Conservation (phyloP, 1,284 basidiomycete species). For the Sporisorium exsertum region DNA sequence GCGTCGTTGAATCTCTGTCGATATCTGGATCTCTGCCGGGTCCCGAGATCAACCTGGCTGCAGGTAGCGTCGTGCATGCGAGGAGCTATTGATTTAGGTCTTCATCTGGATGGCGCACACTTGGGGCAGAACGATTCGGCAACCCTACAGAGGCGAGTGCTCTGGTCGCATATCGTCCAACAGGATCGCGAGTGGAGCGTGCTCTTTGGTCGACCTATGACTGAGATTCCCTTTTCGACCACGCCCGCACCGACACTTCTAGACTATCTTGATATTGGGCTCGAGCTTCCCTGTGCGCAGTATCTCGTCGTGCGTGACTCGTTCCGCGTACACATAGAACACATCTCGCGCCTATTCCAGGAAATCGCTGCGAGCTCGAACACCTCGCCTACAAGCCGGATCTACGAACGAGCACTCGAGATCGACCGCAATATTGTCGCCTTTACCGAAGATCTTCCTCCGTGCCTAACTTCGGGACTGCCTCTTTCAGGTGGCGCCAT, state of each 20-base stretch:
- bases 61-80: constrained; percentile 49
- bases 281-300: constrained; percentile 41
- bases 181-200: constrained; percentile 49
- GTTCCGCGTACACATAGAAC: constrained; percentile 38
- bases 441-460: constrained; percentile 25
- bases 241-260: constrained; percentile 31
- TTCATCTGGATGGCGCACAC: constrained; percentile 37
- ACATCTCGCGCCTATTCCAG: constrained; percentile 40
- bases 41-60: constrained; percentile 41
- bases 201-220: constrained; percentile 45
- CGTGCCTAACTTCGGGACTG: constrained; percentile 22
- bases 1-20: constrained; percentile 43
- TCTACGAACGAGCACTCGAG: constrained; percentile 43
- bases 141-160: constrained; percentile 33
- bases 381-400: constrained; percentile 23
- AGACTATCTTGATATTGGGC: constrained; percentile 32
- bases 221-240: constrained; percentile 40
- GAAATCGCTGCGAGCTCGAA: constrained; percentile 43
- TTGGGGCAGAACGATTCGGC: constrained; percentile 38
- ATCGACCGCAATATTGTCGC: constrained; percentile 38
- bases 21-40: constrained; percentile 42
- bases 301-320: constrained; percentile 42
- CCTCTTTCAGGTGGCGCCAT: constrained; percentile 31
- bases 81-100: constrained; percentile 39
- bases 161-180: constrained; percentile 47